Evolutionary conservation across 2,329 filamentous ascomycete species (phyloP).

Genomic region (Trichocomaceae sp.): DNA sequence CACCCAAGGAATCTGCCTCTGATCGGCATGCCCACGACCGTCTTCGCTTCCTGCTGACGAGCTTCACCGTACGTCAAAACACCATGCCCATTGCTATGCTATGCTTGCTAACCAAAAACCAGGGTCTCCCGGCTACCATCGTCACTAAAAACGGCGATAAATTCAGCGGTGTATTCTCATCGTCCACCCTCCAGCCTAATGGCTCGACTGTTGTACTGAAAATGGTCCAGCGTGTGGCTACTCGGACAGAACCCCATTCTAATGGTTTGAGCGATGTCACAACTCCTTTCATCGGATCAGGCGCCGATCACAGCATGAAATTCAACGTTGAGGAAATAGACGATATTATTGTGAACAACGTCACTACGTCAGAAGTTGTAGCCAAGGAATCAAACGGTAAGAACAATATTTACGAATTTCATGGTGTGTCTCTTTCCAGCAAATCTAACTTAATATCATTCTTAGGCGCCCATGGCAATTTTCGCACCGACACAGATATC

Average conservation of each 20-base stretch:
- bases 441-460: not conserved
- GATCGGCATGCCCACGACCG: conserved; percentile 51
- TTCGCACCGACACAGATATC: conserved; percentile 84
- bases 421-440: not conserved
- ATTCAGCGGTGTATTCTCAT: conserved; percentile 56
- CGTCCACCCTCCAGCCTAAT: conserved; percentile 45
- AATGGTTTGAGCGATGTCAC: conserved; percentile 39
- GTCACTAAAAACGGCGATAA: conserved; percentile 56
- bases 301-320: conserved; percentile 47
- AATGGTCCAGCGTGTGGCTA: conserved; percentile 54
- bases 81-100: not conserved
- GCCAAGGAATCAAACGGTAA: conserved; percentile 47
- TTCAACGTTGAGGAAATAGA: conserved; percentile 57
- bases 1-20: conserved; percentile 45
- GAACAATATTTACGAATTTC: not conserved
- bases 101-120: conserved; percentile 16
- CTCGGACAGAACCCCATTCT: conserved; percentile 24
- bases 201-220: conserved; percentile 55
- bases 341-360: conserved; percentile 50
- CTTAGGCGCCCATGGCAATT: conserved; percentile 59
- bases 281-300: conserved; percentile 37
- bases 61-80: conserved; percentile 48
- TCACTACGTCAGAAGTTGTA: conserved; percentile 47
- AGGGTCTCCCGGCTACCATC: conserved; percentile 52
- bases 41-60: conserved; percentile 52